These are phyloP conservation scores for Coemansia biformis DNA, from an alignment of 192 early-diverging fungal species.

Conservation along the genomic window DNA sequence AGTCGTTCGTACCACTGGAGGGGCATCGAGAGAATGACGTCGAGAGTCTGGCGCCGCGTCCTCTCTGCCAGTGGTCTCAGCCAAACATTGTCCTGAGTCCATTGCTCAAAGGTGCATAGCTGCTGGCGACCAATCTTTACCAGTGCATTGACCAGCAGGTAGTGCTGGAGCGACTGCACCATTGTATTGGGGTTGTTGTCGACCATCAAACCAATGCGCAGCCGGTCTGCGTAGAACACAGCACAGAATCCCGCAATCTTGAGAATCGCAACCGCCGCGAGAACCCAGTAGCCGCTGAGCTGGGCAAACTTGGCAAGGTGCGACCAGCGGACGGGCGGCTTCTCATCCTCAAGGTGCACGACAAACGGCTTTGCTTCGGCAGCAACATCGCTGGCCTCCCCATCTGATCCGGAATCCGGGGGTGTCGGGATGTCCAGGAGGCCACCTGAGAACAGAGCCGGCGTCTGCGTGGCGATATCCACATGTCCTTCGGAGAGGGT, in stretches of 20 bases:
- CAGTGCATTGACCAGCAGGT: constrained; percentile 20
- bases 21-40: constrained; percentile 3
- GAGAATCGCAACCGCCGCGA: constrained; percentile 2
- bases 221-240: constrained; percentile 10
- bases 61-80: background rate
- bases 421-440: background rate
- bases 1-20: constrained; percentile 15
- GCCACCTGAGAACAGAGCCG: background rate
- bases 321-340: constrained; percentile 1
- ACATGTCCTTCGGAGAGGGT: constrained; percentile 9
- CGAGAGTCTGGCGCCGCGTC: background rate
- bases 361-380: constrained; percentile 1
- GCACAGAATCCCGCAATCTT: constrained; percentile 11
- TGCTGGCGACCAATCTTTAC: constrained; percentile 7
- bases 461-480: constrained; percentile 3
- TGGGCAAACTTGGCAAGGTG: constrained; percentile 1
- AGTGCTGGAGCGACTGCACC: constrained; percentile 16
- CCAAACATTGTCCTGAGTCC: constrained; percentile 6
- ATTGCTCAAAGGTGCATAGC: background rate
- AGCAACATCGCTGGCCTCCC: background rate
- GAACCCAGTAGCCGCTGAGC: constrained; percentile 14
- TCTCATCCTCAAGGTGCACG: constrained; percentile 1
- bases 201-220: constrained; percentile 19
- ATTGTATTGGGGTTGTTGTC: constrained; percentile 24
- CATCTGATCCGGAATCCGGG: background rate